phyloP scores from a whole-genome alignment of 1,284 basidiomycete genomes.

The Malassezia slooffiae region DNA sequence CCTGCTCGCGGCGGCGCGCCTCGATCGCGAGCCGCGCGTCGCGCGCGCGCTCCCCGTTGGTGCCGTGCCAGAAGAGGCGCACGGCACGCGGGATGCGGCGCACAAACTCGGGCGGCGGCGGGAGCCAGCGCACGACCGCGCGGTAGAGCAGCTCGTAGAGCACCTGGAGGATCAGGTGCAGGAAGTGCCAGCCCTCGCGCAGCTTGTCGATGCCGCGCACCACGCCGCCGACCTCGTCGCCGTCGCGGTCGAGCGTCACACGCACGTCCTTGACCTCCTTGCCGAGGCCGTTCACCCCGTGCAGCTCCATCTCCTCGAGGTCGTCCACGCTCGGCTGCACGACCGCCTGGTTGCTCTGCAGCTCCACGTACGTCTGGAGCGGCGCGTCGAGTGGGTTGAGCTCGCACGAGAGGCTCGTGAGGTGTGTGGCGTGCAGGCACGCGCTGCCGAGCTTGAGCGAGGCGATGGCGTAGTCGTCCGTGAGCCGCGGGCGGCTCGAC shows the following conservation, averaged over 20 bases:
- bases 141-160: slow-evolving; percentile 1
- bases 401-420: slow-evolving; percentile 30
- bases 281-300: slow-evolving; percentile 14
- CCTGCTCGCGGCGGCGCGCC: background rate
- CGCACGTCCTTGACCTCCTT: slow-evolving; percentile 25
- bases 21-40: slow-evolving; percentile 11
- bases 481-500: slow-evolving; percentile 22
- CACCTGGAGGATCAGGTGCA: slow-evolving; percentile 7
- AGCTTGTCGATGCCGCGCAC: slow-evolving; percentile 13
- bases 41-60: slow-evolving; percentile 30
- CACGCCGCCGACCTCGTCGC: slow-evolving; percentile 1
- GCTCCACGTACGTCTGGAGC: slow-evolving; percentile 32
- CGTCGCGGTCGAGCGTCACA: slow-evolving; percentile 12
- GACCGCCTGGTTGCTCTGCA: slow-evolving; percentile 11
- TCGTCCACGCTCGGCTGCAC: slow-evolving; percentile 7
- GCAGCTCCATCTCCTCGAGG: slow-evolving; percentile 3
- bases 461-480: slow-evolving; percentile 36
- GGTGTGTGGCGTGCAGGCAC: slow-evolving; percentile 37
- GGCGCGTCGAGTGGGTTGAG: slow-evolving; percentile 22
- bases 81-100: slow-evolving; percentile 17
- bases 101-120: slow-evolving; percentile 17
- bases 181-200: background rate
- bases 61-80: slow-evolving; percentile 39
- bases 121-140: slow-evolving; percentile 13
- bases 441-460: slow-evolving; percentile 38